Conservation (phyloP, 1,284 basidiomycete species). For the Ustilago shanxiensis region DNA sequence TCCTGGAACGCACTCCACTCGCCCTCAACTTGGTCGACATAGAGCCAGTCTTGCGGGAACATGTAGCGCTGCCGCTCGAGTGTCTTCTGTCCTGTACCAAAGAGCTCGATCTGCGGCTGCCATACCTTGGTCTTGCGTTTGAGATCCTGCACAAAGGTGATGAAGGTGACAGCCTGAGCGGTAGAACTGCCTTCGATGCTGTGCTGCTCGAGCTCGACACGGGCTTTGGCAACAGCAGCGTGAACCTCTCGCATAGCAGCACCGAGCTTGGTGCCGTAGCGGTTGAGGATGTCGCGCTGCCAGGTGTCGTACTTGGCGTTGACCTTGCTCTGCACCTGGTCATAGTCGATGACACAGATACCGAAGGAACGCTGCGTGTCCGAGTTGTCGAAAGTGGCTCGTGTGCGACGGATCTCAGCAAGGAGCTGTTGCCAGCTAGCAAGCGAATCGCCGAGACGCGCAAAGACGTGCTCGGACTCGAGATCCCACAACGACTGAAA, state of each 20-base stretch:
- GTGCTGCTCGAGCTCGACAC: conserved; percentile 92
- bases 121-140: conserved; percentile 96
- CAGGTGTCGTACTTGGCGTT: conserved; percentile 98
- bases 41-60: conserved; percentile 97
- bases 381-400: conserved; percentile 95
- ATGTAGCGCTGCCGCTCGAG: conserved; percentile 96
- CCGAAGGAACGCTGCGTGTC: conserved; percentile 90
- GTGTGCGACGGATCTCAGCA: conserved; percentile 94
- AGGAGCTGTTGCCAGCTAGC: conserved; percentile 92
- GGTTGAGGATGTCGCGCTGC: conserved; percentile 92
- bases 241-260: conserved; percentile 97
- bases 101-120: conserved; percentile 96
- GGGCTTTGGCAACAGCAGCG: conserved; percentile 87
- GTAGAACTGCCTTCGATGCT: conserved; percentile 79
- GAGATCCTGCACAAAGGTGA: conserved; percentile 98
- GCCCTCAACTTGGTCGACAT: conserved; percentile 94
- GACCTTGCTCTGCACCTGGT: conserved; percentile 95
- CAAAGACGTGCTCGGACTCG: conserved; percentile 95
- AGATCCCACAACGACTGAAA: conserved; percentile 99
- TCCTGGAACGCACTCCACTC: conserved; percentile 99
- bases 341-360: conserved; percentile 94
- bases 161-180: conserved; percentile 96
- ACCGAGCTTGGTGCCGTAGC: conserved; percentile 91
- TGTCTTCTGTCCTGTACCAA: conserved; percentile 93
- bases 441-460: conserved; percentile 90